These are phyloP conservation scores for Pseudocercospora ulei DNA, from an alignment of 2,329 filamentous ascomycete genomes.

Conservation along the genomic window DNA sequence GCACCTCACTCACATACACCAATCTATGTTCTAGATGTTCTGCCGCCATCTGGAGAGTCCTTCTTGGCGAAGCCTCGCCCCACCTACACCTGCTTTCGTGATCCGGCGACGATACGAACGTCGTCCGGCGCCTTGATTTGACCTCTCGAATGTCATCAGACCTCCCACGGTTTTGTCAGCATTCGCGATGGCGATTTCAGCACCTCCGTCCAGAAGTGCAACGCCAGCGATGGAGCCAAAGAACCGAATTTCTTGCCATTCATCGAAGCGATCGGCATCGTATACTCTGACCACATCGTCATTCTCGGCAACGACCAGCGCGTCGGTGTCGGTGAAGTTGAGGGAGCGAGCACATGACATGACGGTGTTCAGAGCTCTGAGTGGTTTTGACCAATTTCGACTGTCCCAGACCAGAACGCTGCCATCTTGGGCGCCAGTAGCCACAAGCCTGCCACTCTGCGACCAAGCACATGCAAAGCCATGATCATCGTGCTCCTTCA, in stretches of 20 bases:
- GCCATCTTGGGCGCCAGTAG: slow-evolving; percentile 68
- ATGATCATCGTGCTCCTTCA: slow-evolving; percentile 53
- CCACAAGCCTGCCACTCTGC: slow-evolving; percentile 63
- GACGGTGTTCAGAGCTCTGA: slow-evolving; percentile 51
- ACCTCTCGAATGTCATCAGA: slow-evolving; percentile 18
- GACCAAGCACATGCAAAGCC: slow-evolving; percentile 74
- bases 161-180: slow-evolving; percentile 30
- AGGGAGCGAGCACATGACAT: slow-evolving; percentile 61
- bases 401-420: slow-evolving; percentile 67
- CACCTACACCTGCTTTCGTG: neutral
- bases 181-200: slow-evolving; percentile 59
- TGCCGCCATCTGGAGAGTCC: too few relatives aligned
- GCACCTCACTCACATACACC: too few relatives aligned
- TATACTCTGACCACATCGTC: slow-evolving; percentile 59
- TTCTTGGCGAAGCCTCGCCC: too few relatives aligned
- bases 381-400: slow-evolving; percentile 53
- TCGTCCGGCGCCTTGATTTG: slow-evolving; percentile 8
- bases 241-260: slow-evolving; percentile 54
- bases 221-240: slow-evolving; percentile 67
- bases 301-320: slow-evolving; percentile 64
- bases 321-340: slow-evolving; percentile 60
- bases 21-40: too few relatives aligned
- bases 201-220: slow-evolving; percentile 56
- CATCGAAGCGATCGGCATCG: slow-evolving; percentile 44
- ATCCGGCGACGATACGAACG: slow-evolving; percentile 6